Evolutionary conservation across 805 yeast genomes (phyloP), one percentile per base, ranked within the genome.

Genomic region (Tetrapisispora arboricola): DNA sequence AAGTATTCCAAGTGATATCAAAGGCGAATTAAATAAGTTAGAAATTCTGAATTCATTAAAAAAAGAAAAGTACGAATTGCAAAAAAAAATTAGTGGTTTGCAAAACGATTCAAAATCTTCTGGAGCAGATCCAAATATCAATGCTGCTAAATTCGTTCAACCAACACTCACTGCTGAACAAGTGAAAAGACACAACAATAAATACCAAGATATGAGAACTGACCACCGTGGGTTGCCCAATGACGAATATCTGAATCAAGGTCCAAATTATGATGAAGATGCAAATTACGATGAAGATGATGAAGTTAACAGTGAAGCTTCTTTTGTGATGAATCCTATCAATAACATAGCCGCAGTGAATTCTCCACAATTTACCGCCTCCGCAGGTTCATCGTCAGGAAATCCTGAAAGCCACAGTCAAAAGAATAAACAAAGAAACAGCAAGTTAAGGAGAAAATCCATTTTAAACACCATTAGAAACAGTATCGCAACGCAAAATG

Each of bases 221-320:
- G 15, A 25, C 21, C 26, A 32, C n/a, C 17, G 13, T 20, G 15
- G 16, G 12, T 19, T 12, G 25, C 3, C 25, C 12, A 22, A 32
- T 15, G n/a, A 38, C 37, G 37, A 17, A 34, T 20, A 21, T 15
- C 2, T 19, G 8, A 8, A 4, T 16, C 17, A 25, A 3, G 4
- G 13, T 11, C 22, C 18, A 1, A n/a, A 34, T 2, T 45, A 42
- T 10, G 50, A 46, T 6, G 44, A n/a, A n/a, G n/a, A n/a, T n/a
- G n/a, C 18, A 1, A n/a, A 34, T 2, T 45, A 42, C 9, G 50
- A 46, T 6, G 44, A 40, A 18, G 33, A 31, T 26, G 64, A 56
- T 21, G 61, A 57, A 17, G 57, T 49, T 32, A 56, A 48, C 21
- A 60, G 63, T 36, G 64, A 58, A 32, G 64, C 62, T 3, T 60